Conservation (phyloP, 2,329 filamentous ascomycete species). For the Aspergillus unguis region DNA sequence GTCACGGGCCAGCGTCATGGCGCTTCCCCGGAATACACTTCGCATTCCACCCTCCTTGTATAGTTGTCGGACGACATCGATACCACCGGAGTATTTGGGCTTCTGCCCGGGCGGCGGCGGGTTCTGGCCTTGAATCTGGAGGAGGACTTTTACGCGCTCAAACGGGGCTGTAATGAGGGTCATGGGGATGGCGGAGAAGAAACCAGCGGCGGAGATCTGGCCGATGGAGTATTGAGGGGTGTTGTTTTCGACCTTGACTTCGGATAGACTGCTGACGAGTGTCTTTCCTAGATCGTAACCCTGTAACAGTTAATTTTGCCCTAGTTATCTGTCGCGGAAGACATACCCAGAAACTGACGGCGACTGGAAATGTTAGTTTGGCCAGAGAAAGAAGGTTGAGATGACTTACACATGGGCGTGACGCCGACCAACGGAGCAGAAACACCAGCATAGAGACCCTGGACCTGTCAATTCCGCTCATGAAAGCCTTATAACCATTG, state of each 20-base stretch:
- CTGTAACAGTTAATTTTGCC: slow-evolving; percentile 50
- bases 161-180: slow-evolving; percentile 98
- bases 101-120: slow-evolving; percentile 63
- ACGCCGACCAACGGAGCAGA: slow-evolving; percentile 92
- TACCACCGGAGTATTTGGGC: slow-evolving; percentile 80
- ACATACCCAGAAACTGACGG: slow-evolving; percentile 63
- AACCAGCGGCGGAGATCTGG: slow-evolving; percentile 87
- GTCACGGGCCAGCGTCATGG: slow-evolving; percentile 89
- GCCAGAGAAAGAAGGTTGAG: background rate
- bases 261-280: slow-evolving; percentile 68
- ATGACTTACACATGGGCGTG: slow-evolving; percentile 91
- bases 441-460: slow-evolving; percentile 94
- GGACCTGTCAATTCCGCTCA: slow-evolving; percentile 12
- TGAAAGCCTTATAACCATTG: background rate
- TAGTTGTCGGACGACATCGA: slow-evolving; percentile 89
- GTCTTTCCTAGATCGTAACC: slow-evolving; percentile 95
- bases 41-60: slow-evolving; percentile 87
- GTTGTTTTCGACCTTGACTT: slow-evolving; percentile 60
- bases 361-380: slow-evolving; percentile 45
- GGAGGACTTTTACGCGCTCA: slow-evolving; percentile 96
- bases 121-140: slow-evolving; percentile 59
- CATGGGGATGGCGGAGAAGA: slow-evolving; percentile 97
- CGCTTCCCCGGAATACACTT: slow-evolving; percentile 86
- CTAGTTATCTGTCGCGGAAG: too few relatives aligned
- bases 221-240: slow-evolving; percentile 69